Conservation (phyloP, 345 rosid species). For the Camelina sativa region DNA sequence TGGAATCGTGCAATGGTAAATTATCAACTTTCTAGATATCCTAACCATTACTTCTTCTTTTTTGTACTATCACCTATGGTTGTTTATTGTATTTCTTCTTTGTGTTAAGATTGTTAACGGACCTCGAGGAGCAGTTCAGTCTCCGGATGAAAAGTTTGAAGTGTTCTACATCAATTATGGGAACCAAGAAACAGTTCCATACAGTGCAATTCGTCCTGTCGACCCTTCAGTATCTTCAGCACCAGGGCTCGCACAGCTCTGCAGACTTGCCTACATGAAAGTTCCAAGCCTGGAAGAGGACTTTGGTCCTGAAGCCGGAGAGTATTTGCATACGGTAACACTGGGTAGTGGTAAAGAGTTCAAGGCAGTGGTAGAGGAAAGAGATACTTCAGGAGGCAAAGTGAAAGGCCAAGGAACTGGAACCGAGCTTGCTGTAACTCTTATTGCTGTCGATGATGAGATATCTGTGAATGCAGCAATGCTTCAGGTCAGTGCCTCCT, state of each 20-base stretch:
- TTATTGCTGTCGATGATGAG: conserved; percentile 75
- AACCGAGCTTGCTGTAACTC: conserved; percentile 66
- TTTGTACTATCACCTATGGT: conserved; percentile 3
- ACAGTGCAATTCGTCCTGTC: conserved; percentile 71
- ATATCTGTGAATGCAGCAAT: conserved; percentile 81
- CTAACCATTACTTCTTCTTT: not conserved
- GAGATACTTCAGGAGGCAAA: conserved; percentile 89
- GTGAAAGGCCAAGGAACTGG: conserved; percentile 97
- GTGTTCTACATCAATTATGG: conserved; percentile 97
- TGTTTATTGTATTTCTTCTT: conserved; percentile 22
- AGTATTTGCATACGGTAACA: conserved; percentile 66
- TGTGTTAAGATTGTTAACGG: conserved; percentile 75
- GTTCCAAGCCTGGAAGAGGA: conserved; percentile 86
- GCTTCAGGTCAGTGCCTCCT: conserved; percentile 65
- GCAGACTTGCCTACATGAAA: conserved; percentile 90
- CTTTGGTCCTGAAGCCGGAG: conserved; percentile 86
- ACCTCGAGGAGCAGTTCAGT: conserved; percentile 75
- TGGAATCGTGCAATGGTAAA: conserved; percentile 99
- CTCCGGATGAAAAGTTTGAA: conserved; percentile 77
- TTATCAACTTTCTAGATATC: conserved; percentile 2
- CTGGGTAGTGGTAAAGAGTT: conserved; percentile 72
- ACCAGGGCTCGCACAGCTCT: conserved; percentile 91
- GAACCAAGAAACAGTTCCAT: conserved; percentile 85
- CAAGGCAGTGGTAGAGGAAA: conserved; percentile 78
- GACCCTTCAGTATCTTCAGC: conserved; percentile 75